A percentile compares a stretch with the other conserved stretches of the same genome.
These are phyloP conservation scores for Vicia villosa DNA, from an alignment of 306 rosid genomes.

Conservation along the genomic window DNA sequence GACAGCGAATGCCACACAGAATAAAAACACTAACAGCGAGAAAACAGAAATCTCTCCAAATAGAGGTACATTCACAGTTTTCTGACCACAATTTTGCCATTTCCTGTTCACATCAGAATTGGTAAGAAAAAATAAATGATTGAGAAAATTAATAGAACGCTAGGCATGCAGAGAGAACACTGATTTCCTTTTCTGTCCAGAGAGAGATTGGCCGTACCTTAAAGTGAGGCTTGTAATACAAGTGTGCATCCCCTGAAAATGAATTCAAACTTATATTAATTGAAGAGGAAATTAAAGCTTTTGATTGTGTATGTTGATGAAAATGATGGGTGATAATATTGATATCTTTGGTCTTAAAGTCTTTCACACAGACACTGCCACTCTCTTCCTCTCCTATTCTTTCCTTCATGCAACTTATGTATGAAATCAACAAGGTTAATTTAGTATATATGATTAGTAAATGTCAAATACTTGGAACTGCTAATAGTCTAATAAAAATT, in stretches of 20 bases:
- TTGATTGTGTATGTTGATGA: conserved; percentile 10
- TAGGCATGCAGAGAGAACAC: conserved; percentile 8
- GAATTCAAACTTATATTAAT: conserved; percentile 42
- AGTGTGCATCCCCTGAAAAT: conserved; percentile 91
- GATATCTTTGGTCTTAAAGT: conserved; percentile 23
- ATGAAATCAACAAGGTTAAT: conserved; percentile 27
- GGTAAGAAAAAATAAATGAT: background rate
- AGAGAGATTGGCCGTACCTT: conserved; percentile 51
- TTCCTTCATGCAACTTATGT: conserved; percentile 6
- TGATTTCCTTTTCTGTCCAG: conserved; percentile 22
- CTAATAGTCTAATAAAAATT: conserved; percentile 5
- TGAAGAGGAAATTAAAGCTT: conserved; percentile 24
- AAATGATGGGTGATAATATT: background rate
- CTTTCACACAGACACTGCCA: conserved; percentile 9
- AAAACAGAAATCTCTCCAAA: conserved; percentile 69
- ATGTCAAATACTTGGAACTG: conserved; percentile 6
- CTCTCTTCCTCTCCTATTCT: conserved; percentile 26
- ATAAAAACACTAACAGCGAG: conserved; percentile 63
- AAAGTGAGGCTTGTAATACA: conserved; percentile 59
- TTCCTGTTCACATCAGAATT: conserved; percentile 53
- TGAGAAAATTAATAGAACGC: conserved; percentile 13
- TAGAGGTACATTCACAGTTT: conserved; percentile 62
- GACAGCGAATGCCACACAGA: conserved; percentile 69
- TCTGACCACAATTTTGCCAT: conserved; percentile 52
- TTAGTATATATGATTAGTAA: conserved; percentile 23